Percentiles rank a stretch among this genome's conserved stretches.
phyloP scores from a whole-genome alignment of 768 basidiomycete species.

The Collybia mongolica region DNA sequence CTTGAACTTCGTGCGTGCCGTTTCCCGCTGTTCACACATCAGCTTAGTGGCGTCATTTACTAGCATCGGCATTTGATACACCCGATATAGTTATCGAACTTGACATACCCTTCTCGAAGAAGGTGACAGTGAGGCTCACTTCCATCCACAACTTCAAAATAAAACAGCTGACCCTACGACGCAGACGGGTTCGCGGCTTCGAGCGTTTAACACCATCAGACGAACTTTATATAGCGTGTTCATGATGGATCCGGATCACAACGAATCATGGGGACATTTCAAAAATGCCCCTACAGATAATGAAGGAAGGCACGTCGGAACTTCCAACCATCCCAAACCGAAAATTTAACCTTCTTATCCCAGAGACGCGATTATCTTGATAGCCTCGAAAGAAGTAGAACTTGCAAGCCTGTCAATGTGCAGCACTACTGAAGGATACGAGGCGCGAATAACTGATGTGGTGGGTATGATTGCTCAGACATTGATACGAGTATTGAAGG shows the following conservation, averaged over 20 bases:
- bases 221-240: constrained; percentile 37
- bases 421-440: constrained; percentile 51
- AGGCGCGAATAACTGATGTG: constrained; percentile 27
- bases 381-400: constrained; percentile 46
- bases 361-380: constrained; percentile 41
- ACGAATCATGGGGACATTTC: constrained; percentile 23
- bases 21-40: background rate
- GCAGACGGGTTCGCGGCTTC: constrained; percentile 34
- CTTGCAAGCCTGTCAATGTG: constrained; percentile 46
- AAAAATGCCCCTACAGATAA: background rate
- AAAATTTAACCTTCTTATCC: constrained; percentile 1
- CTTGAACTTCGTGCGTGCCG: background rate
- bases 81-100: constrained; percentile 32
- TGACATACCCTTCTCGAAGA: constrained; percentile 37
- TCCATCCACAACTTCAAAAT: constrained; percentile 4
- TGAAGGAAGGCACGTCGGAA: constrained; percentile 12
- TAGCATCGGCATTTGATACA: constrained; percentile 14
- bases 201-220: constrained; percentile 37
- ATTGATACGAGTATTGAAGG: constrained; percentile 11
- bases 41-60: background rate
- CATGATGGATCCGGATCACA: constrained; percentile 17
- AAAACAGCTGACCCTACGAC: background rate
- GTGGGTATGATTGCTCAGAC: constrained; percentile 34
- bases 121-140: constrained; percentile 33
- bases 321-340: background rate